These are phyloP conservation scores for Brassica carinata DNA, from an alignment of 345 rosid genomes.

Conservation along the genomic window DNA sequence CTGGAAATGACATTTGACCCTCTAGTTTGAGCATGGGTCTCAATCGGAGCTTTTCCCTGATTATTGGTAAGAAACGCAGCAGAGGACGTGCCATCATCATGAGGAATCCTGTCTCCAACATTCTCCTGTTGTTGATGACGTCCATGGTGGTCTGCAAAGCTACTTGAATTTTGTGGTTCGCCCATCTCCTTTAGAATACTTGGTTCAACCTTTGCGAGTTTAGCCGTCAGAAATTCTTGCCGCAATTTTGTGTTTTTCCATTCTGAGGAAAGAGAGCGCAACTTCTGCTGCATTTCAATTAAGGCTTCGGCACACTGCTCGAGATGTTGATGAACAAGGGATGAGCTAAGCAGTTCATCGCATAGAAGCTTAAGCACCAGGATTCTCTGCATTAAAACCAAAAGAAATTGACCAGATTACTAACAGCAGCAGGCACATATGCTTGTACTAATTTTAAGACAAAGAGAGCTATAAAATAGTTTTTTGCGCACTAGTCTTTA, in stretches of 20 bases:
- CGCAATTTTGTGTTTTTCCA: slow-evolving; percentile 68
- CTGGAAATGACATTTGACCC: slow-evolving; percentile 34
- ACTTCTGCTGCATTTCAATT: slow-evolving; percentile 82
- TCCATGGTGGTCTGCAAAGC: neutral
- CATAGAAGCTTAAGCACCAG: slow-evolving; percentile 79
- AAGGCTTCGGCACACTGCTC: slow-evolving; percentile 82
- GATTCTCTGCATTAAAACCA: slow-evolving; percentile 67
- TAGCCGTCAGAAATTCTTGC: slow-evolving; percentile 66
- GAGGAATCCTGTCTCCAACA: neutral
- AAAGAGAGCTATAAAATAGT: neutral
- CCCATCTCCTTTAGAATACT: slow-evolving; percentile 43
- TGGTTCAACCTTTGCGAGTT: slow-evolving; percentile 56
- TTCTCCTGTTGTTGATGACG: neutral
- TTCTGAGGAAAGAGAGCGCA: slow-evolving; percentile 68
- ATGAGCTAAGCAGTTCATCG: slow-evolving; percentile 85
- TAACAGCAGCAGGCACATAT: slow-evolving; percentile 6
- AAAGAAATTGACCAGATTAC: slow-evolving; percentile 19
- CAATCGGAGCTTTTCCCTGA: slow-evolving; percentile 28
- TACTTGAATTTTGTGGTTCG: slow-evolving; percentile 33
- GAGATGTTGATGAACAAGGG: slow-evolving; percentile 84
- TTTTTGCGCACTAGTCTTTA: neutral
- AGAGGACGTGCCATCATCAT: slow-evolving; percentile 42
- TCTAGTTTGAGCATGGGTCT: slow-evolving; percentile 37
- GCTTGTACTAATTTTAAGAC: slow-evolving; percentile 1
- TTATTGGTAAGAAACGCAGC: slow-evolving; percentile 31